Evolutionary conservation across 257 asterid species (phyloP), one percentile per base, ranked within the genome.

Genomic region (Sherardia arvensis): DNA sequence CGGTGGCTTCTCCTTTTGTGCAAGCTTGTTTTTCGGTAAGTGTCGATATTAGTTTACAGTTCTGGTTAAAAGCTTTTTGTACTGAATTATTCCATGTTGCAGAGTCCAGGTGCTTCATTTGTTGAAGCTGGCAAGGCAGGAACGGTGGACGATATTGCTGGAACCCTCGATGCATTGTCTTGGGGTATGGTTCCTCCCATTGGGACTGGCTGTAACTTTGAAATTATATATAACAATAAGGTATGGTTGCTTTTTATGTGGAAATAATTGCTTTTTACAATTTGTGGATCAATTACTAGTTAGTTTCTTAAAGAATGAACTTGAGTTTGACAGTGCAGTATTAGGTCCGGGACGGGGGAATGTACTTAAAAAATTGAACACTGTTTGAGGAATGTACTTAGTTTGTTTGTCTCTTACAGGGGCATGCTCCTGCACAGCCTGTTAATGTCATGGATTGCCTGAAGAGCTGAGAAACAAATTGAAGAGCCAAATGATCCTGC

Each of bases 161-260:
- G 96, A 64, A 83, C 81, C 70, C 73, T 90, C 3, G 99, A 93
- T 71, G 87, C 97, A 47, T 74, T 93, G 71, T 59, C 91, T 12
- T 90, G 96, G 97, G 99, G 99, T 68, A 86, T 75, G 79, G 79
- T 74, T 73, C 99, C 97, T 65, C 57, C 88, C 29, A 74, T 84
- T 43, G 99, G 99, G 55, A 85, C 92, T 59, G 97, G 95, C 69
- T 74, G 73, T 69, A 83, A 49, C 1, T 90, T 90, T 49, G 96
- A 87, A 72, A 66, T 93, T 60, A 66, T 90, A 26, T 83, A 76
- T 68, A 64, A 73, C 63, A 81, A 78, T 61, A 78, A 85, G 99
- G 99, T 93, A 81, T 18, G 57, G 14, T 32, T 62, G 17, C 33
- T 11, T 55, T 48, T 15, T 34, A n/a, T 22, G 21, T 23, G 4